Percentiles rank a stretch among this genome's conserved stretches.
phyloP scores from a whole-genome alignment of 1,284 basidiomycete genomes.

The Marasmius sp. region DNA sequence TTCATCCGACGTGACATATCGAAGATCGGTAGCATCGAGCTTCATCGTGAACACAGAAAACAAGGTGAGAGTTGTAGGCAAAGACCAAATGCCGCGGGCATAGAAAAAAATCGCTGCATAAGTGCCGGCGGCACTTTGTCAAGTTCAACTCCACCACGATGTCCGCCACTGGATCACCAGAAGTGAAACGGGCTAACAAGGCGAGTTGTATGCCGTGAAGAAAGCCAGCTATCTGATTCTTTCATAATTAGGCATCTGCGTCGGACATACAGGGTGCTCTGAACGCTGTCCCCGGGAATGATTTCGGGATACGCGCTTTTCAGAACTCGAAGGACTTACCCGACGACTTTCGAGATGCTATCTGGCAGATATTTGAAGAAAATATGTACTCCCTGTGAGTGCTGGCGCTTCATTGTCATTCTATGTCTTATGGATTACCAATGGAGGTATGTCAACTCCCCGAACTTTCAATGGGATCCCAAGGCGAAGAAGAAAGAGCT shows the following conservation, averaged over 20 bases:
- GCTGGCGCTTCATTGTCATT: neutral
- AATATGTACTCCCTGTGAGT: constrained; percentile 60
- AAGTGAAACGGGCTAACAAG: constrained; percentile 23
- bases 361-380: constrained; percentile 55
- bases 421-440: neutral
- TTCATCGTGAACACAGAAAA: constrained; percentile 61
- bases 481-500: constrained; percentile 54
- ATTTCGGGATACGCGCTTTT: too few species aligned
- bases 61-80: neutral
- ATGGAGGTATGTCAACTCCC: constrained; percentile 52
- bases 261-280: constrained; percentile 5
- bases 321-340: constrained; percentile 35
- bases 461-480: constrained; percentile 65
- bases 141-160: neutral
- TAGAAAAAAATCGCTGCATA: neutral
- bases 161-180: constrained; percentile 16
- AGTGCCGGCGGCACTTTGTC: neutral
- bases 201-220: constrained; percentile 6
- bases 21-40: constrained; percentile 91
- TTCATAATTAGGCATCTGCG: constrained; percentile 19
- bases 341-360: constrained; percentile 33
- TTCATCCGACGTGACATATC: constrained; percentile 91
- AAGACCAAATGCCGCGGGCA: neutral
- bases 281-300: too few species aligned
- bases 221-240: neutral